Conservation (phyloP, 192 early-diverging fungal species). For the Umbelopsis sp. region DNA sequence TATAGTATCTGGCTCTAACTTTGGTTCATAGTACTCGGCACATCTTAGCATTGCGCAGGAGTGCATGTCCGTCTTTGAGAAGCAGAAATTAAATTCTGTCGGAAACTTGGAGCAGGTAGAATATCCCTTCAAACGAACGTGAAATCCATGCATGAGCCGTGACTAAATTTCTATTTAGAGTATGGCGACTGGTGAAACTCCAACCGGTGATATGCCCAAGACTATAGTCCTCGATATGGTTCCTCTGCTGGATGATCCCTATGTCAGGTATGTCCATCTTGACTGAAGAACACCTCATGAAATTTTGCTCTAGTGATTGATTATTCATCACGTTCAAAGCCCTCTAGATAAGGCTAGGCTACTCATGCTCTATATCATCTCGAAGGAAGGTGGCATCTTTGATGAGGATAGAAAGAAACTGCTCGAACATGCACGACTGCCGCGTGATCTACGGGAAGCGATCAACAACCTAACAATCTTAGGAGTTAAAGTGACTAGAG, state of each 20-base stretch:
- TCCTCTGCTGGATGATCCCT: conserved; percentile 73
- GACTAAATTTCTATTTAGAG: conserved; percentile 44
- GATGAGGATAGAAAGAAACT: conserved; percentile 76
- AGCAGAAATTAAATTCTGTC: conserved; percentile 63
- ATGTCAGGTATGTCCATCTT: conserved; percentile 43
- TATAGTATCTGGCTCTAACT: no score
- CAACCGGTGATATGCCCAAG: conserved; percentile 66
- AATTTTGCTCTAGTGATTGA: neutral
- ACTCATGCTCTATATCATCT: conserved; percentile 82
- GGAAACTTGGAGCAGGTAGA: conserved; percentile 74
- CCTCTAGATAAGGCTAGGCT: conserved; percentile 72
- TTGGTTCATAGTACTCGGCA: conserved; percentile 59
- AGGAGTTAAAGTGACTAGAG: conserved; percentile 60
- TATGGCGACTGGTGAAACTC: conserved; percentile 78
- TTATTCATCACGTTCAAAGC: neutral
- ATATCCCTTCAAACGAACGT: no score
- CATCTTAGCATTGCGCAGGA: conserved; percentile 88
- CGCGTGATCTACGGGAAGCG: conserved; percentile 69
- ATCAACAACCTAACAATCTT: conserved; percentile 73
- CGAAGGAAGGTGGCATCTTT: conserved; percentile 69
- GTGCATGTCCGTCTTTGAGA: conserved; percentile 76
- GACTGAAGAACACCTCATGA: neutral
- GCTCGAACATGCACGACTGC: conserved; percentile 68
- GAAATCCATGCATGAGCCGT: no score
- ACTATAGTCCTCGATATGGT: conserved; percentile 79